Conservation (phyloP, 1,284 basidiomycete genomes). For the Sanghuangporus sanghuang region DNA sequence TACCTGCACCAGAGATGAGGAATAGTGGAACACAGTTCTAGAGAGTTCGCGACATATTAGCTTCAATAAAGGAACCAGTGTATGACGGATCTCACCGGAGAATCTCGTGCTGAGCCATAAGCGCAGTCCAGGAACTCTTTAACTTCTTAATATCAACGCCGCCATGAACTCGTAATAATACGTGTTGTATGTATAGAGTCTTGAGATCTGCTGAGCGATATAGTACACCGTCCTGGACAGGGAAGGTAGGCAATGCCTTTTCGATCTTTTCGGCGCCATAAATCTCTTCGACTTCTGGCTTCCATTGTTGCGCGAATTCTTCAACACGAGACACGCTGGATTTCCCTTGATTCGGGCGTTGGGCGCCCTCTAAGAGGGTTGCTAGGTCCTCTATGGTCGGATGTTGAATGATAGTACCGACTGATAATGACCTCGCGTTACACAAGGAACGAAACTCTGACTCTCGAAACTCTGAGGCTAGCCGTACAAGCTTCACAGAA, state of each 20-base stretch:
- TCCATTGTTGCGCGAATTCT: slow-evolving; percentile 28
- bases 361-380: slow-evolving; percentile 20
- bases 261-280: slow-evolving; percentile 28
- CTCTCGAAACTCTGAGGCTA: slow-evolving; percentile 36
- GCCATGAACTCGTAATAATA: slow-evolving; percentile 30
- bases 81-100: slow-evolving; percentile 31
- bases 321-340: slow-evolving; percentile 19
- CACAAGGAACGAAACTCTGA: slow-evolving; percentile 33
- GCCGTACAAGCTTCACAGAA: slow-evolving; percentile 36
- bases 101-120: slow-evolving; percentile 33
- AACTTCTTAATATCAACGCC: slow-evolving; percentile 25
- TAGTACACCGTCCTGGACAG: slow-evolving; percentile 45
- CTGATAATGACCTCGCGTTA: slow-evolving; percentile 24
- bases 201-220: slow-evolving; percentile 35
- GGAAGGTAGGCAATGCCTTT: slow-evolving; percentile 39
- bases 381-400: slow-evolving; percentile 33
- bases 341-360: background rate
- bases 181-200: slow-evolving; percentile 43
- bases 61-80: background rate
- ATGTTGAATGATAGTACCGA: slow-evolving; percentile 38
- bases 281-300: slow-evolving; percentile 25
- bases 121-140: slow-evolving; percentile 32
- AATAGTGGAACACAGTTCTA: slow-evolving; percentile 43
- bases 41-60: background rate
- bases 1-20: slow-evolving; percentile 36